Base-by-base conservation (phyloP, 1,284 basidiomycete species). In the Inonotus obliquus region DNA sequence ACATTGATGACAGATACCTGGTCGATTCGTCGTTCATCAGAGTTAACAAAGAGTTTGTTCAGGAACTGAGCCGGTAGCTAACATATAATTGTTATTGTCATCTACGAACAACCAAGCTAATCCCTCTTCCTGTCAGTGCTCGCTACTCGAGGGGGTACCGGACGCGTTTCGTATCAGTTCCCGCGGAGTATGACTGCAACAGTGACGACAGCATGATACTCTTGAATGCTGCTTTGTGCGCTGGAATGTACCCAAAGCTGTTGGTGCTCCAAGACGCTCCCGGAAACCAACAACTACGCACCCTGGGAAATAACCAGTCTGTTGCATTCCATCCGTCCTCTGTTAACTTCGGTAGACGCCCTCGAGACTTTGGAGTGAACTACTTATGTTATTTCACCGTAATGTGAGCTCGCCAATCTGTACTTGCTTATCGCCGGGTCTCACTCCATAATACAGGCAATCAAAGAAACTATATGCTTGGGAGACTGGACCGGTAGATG, bases 381-480 rank as follows among this genome's bases (percentile, higher is more conserved):
- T 83, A 94, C 73, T 73, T 97, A 53, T 80, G 83, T 19, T 97
- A 94, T 74, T 98, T 96, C 73, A 96, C 93, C 1, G 79, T 97
- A 41, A 96, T 95, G 91, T 90, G 67, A 67, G 82, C 74, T 14
- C 10, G 14, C 29, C 45, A 59, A 29, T 66, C 48, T 70, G 65
- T 54, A 60, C 59, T 14, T 44, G 11, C n/a, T 21, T 21, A 45
- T 13, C 38, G 39, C 54, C 54, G 51, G 25, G 49, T 44, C 2
- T 25, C 21, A 10, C 23, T 32, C 44, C 23, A 9, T 21, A 35
- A 39, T 51, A 29, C 67, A 93, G 94, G 91, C 92, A 94, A 71
- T 94, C 92, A 13, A 94, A 91, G 76, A 92, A 87, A 73, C 75
- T 98, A 32, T 99, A 96, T 73, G 95, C 91, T n/a, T 98, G 95